A percentile compares a stretch with the other conserved stretches of the same genome.
phyloP scores from a whole-genome alignment of 768 basidiomycete genomes.

The Panus rudis region DNA sequence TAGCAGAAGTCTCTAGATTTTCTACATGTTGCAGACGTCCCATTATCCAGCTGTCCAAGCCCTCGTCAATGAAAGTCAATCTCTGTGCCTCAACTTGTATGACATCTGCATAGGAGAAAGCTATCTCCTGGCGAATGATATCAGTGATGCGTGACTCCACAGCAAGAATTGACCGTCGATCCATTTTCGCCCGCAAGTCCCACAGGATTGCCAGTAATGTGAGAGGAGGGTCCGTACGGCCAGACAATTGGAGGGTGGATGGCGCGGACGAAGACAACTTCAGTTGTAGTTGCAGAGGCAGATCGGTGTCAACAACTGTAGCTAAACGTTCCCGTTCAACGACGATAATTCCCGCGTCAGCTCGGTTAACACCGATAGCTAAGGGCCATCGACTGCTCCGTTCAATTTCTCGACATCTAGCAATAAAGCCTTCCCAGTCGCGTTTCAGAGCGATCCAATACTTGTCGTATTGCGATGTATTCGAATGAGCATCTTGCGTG shows the following conservation, averaged over 20 bases:
- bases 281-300: slow-evolving; percentile 52
- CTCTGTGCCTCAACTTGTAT: slow-evolving; percentile 57
- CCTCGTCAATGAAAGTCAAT: slow-evolving; percentile 44
- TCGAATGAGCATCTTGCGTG: slow-evolving; percentile 68
- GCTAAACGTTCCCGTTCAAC: slow-evolving; percentile 77
- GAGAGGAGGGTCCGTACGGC: slow-evolving; percentile 49
- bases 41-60: slow-evolving; percentile 51
- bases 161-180: slow-evolving; percentile 44
- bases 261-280: slow-evolving; percentile 37
- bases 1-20: slow-evolving; percentile 49
- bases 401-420: slow-evolving; percentile 86
- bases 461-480: slow-evolving; percentile 66
- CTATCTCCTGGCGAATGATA: slow-evolving; percentile 69
- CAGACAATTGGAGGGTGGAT: no score
- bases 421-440: slow-evolving; percentile 95
- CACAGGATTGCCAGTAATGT: slow-evolving; percentile 55
- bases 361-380: slow-evolving; percentile 43
- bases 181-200: slow-evolving; percentile 55
- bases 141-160: slow-evolving; percentile 56
- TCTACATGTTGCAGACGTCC: slow-evolving; percentile 51
- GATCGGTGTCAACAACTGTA: slow-evolving; percentile 55
- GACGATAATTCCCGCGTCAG: slow-evolving; percentile 43
- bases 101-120: slow-evolving; percentile 72
- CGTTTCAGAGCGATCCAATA: slow-evolving; percentile 82
- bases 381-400: slow-evolving; percentile 79